A percentile compares a stretch with the other conserved stretches of the same genome.
Conservation (phyloP, 345 rosid genomes). For the Laguncularia racemosa region DNA sequence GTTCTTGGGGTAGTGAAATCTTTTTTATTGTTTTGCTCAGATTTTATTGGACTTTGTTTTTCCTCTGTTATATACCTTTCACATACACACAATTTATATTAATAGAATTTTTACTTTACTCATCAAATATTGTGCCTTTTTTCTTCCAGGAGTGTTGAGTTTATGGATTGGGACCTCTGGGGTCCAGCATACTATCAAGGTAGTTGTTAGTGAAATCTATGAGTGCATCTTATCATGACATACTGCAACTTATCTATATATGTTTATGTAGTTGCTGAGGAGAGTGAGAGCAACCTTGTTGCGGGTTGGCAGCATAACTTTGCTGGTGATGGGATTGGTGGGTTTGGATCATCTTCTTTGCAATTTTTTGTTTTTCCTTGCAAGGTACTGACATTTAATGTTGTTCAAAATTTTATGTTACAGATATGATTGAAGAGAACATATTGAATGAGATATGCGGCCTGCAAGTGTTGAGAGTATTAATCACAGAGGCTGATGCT, state of each 20-base stretch:
- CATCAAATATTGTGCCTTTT: neutral
- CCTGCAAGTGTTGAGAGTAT: conserved; percentile 39
- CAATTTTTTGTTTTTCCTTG: conserved; percentile 6
- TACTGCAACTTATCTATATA: neutral
- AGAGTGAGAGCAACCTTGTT: conserved; percentile 12
- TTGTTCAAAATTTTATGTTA: neutral
- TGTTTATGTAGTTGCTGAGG: conserved; percentile 25
- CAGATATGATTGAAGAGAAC: conserved; percentile 60
- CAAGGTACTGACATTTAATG: neutral
- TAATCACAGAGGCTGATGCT: conserved; percentile 40
- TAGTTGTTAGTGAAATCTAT: neutral
- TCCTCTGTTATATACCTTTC: neutral
- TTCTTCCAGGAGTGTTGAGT: conserved; percentile 2
- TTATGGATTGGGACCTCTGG: conserved; percentile 55
- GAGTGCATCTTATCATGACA: neutral
- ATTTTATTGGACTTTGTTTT: neutral
- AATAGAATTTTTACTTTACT: neutral
- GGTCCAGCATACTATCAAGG: conserved; percentile 37
- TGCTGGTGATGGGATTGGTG: conserved; percentile 50
- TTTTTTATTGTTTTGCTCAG: too few species aligned
- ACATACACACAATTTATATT: neutral
- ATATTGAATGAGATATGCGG: conserved; percentile 49
- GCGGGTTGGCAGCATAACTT: conserved; percentile 32
- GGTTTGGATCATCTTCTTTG: neutral
- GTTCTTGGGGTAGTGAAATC: neutral